Conservation (phyloP, 2,329 filamentous ascomycete species). For the Alternaria sp. region DNA sequence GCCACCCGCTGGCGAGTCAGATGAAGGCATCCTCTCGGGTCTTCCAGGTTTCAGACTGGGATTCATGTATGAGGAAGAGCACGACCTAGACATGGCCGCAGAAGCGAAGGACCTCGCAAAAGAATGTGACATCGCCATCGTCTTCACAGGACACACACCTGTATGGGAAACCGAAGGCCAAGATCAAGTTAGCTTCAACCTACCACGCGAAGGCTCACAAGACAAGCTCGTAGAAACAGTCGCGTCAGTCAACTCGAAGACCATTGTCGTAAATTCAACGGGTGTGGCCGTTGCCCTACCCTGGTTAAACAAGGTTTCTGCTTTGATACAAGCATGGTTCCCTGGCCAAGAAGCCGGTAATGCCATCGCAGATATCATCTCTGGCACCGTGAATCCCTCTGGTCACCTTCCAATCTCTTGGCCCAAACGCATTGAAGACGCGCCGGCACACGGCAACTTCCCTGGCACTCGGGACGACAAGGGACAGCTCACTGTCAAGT, state of each 20-base stretch:
- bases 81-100: conserved; percentile 39
- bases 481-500: conserved; percentile 67
- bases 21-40: conserved; percentile 36
- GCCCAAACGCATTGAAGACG: conserved; percentile 46
- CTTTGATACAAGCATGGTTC: conserved; percentile 54
- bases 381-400: conserved; percentile 51
- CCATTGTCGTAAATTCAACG: conserved; percentile 78
- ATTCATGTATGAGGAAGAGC: conserved; percentile 43
- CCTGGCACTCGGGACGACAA: conserved; percentile 53
- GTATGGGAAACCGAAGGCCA: conserved; percentile 64
- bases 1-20: conserved; percentile 59
- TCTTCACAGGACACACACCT: conserved; percentile 48
- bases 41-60: conserved; percentile 46
- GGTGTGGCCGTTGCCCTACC: conserved; percentile 77
- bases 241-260: conserved; percentile 71
- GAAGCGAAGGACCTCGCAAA: conserved; percentile 37
- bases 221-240: conserved; percentile 73
- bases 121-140: conserved; percentile 39
- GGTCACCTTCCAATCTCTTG: conserved; percentile 52
- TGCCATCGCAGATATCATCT: conserved; percentile 53
- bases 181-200: conserved; percentile 64
- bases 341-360: conserved; percentile 55
- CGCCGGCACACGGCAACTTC: conserved; percentile 50
- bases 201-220: conserved; percentile 63
- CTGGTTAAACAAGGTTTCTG: conserved; percentile 63